Base-by-base conservation (phyloP, 1,139 yeast genomes). In the Kazachstania sp. region DNA sequence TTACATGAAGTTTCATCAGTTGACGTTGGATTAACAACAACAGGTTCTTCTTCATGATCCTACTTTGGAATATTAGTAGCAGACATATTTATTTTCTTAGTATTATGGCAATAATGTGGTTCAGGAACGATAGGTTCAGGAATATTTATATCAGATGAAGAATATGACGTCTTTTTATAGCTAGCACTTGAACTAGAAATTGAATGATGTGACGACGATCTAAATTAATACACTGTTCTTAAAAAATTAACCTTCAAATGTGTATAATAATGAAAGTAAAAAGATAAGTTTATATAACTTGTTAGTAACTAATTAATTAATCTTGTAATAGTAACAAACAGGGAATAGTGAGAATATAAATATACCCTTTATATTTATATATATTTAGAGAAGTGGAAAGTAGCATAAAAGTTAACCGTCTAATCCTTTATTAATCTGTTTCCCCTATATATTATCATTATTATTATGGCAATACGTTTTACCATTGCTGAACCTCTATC, bases 71-170 rank as follows among this genome's bases (percentile, higher is more conserved):
- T 16, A 20, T 11, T 20, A 18, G 43, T 36, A 23, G 43, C n/a
- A 11, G 42, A 39, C 42, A 39, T 39, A 12, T 23, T 12, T 31
- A 9, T 3, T 3, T 23, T 23, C 8, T 23, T 23, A 23, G 28
- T 23, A 23, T 12, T 31, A 32, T 32, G 36, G 15, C 18, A 32
- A 32, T 32, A 36, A 16, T 39, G 42, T 39, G 42, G 42, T 39
- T 39, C 42, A 12, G 32, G 32, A 16, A 39, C 42, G 13, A 39
- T 39, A 30, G 35, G 42, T 39, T 39, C 32, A 13, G 42, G 42
- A 13, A 39, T 39, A 30, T 39, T 34, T 30, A 26, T 31, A 18
- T 39, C 23, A 12, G 42, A 8, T 4, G 13, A 29, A 18, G 19
- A 13, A 31, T 34, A 26, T 28, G 18, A 15, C 12, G 18, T 18